A percentile compares a stretch with the other conserved stretches of the same genome.
Evolutionary conservation across 257 asterid genomes (phyloP).

Genomic region (Cordia subcordata): DNA sequence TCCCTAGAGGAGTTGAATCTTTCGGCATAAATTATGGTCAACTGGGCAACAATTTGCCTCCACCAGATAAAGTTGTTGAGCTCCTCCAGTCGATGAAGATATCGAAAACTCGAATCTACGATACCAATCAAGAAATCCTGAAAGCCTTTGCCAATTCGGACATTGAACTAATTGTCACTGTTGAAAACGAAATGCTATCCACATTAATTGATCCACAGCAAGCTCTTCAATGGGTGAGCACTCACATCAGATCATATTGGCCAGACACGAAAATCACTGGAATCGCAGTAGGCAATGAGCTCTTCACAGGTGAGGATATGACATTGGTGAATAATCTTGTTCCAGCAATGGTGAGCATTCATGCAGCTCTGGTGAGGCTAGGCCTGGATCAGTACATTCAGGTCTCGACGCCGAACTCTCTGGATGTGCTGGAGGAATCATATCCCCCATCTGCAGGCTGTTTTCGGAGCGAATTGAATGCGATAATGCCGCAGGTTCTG

Average conservation of each 20-base stretch:
- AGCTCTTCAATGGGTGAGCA: conserved; percentile 72
- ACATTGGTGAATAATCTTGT: conserved; percentile 58
- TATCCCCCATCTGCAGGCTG: conserved; percentile 88
- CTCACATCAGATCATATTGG: conserved; percentile 48
- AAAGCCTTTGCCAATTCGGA: conserved; percentile 66
- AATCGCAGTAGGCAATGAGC: conserved; percentile 85
- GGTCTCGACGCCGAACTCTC: conserved; percentile 65
- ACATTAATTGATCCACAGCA: conserved; percentile 44
- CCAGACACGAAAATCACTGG: conserved; percentile 80
- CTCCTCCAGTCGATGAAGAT: conserved; percentile 63
- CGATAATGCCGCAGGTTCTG: conserved; percentile 61
- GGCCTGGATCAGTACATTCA: conserved; percentile 50
- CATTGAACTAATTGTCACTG: conserved; percentile 68
- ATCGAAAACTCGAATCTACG: conserved; percentile 75
- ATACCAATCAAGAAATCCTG: conserved; percentile 71
- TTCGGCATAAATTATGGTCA: conserved; percentile 92
- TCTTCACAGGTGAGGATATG: conserved; percentile 61
- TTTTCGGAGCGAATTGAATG: conserved; percentile 42
- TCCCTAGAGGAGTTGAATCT: conserved; percentile 31
- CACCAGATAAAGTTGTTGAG: conserved; percentile 58
- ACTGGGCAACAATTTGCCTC: conserved; percentile 70
- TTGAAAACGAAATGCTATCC: conserved; percentile 56
- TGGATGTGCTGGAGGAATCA: conserved; percentile 63
- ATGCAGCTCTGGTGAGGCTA: conserved; percentile 49
- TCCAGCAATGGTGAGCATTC: conserved; percentile 76